phyloP scores from a whole-genome alignment of 352 stramenopile species.

The Phytophthora pluvialis region DNA sequence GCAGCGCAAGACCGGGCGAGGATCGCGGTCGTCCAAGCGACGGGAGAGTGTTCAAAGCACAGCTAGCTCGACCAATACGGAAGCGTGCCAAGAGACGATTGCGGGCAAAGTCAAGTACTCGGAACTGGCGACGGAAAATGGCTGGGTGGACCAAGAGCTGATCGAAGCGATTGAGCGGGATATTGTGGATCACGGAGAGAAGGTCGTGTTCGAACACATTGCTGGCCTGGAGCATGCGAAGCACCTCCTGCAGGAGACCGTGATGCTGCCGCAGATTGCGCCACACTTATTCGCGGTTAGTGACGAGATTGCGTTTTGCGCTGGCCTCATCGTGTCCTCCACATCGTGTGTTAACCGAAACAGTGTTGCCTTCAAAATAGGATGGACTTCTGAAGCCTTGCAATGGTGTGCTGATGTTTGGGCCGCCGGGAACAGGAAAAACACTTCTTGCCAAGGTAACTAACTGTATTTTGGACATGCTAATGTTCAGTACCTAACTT shows the following conservation, averaged over 20 bases:
- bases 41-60: slow-evolving; percentile 43
- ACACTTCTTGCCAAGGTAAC: slow-evolving; percentile 84
- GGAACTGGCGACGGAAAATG: slow-evolving; percentile 75
- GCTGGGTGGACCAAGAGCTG: slow-evolving; percentile 79
- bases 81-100: slow-evolving; percentile 38
- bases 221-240: slow-evolving; percentile 85
- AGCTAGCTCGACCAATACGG: slow-evolving; percentile 32
- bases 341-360: neutral
- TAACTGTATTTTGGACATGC: neutral
- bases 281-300: slow-evolving; percentile 83
- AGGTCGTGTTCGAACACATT: slow-evolving; percentile 80
- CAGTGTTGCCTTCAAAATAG: slow-evolving; percentile 31
- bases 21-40: slow-evolving; percentile 20
- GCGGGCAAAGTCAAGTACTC: slow-evolving; percentile 77
- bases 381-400: slow-evolving; percentile 81
- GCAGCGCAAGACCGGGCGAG: slow-evolving; percentile 23
- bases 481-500: neutral
- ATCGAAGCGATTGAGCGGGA: slow-evolving; percentile 90
- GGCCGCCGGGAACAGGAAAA: slow-evolving; percentile 90
- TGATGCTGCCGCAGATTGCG: slow-evolving; percentile 87
- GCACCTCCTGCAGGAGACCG: slow-evolving; percentile 81
- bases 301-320: neutral
- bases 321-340: neutral
- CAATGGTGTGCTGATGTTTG: slow-evolving; percentile 88
- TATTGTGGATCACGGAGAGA: slow-evolving; percentile 78